A percentile compares a stretch with the other conserved stretches of the same genome.
phyloP scores from a whole-genome alignment of 768 basidiomycete species.

The Lactarius quietus region DNA sequence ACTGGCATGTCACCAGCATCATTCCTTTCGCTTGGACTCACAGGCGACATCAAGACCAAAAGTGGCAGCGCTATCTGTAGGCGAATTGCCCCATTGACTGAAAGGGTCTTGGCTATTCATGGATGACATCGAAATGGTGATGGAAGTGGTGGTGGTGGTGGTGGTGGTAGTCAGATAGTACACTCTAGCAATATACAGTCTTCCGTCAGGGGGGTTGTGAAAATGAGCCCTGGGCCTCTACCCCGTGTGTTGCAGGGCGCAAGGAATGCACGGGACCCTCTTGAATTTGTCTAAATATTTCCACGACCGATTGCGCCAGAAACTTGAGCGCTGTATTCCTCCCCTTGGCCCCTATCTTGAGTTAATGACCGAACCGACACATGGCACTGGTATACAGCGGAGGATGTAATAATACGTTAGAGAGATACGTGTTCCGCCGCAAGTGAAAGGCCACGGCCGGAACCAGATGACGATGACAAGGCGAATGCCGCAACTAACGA shows the following conservation, averaged over 20 bases:
- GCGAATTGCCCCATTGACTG: neutral
- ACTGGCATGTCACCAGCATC: neutral
- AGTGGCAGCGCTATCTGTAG: neutral
- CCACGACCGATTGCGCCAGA: neutral
- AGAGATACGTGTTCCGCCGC: neutral
- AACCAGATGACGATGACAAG: neutral
- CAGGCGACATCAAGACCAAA: neutral
- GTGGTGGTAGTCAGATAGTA: neutral
- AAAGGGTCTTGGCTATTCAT: neutral
- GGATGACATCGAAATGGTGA: neutral
- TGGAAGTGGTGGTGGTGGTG: neutral
- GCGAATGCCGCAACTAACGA: neutral
- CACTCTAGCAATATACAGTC: neutral
- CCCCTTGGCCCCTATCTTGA: neutral
- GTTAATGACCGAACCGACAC: neutral
- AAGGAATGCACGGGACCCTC: neutral
- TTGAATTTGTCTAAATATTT: neutral
- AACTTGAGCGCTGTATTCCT: neutral
- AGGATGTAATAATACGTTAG: neutral
- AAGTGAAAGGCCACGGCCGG: neutral
- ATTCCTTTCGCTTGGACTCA: neutral
- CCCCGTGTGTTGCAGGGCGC: neutral
- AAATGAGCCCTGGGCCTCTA: neutral
- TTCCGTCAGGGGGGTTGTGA: neutral
- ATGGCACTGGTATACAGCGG: neutral